Conservation (phyloP, 108 stramenopile genomes). For the Tribonema minus region DNA sequence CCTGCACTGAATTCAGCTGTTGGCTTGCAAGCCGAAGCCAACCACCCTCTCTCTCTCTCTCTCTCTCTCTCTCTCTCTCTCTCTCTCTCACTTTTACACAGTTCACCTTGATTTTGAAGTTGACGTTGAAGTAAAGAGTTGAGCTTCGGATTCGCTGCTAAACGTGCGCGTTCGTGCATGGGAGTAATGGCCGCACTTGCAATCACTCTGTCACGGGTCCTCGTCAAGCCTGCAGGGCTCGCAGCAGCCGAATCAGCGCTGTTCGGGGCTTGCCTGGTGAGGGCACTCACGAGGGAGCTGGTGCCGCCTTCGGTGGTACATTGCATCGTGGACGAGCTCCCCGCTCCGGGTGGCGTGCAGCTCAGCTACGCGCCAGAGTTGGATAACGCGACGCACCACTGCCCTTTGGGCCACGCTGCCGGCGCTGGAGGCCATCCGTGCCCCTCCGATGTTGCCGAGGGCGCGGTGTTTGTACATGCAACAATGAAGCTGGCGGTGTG, state of each 20-base stretch:
- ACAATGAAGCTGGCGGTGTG: not conserved
- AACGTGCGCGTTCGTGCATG: not conserved
- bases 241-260: not conserved
- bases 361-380: not conserved
- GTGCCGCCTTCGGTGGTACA: not conserved
- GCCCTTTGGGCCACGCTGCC: not conserved
- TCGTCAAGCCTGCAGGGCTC: not conserved
- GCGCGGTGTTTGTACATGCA: not conserved
- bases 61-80: no score
- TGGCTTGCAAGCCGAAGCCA: no score
- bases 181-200: not conserved
- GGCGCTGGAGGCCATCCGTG: not conserved
- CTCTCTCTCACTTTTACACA: no score
- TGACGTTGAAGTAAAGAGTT: no score
- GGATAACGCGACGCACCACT: not conserved
- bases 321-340: not conserved
- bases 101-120: no score
- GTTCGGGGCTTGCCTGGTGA: not conserved
- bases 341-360: not conserved
- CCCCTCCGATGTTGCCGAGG: not conserved
- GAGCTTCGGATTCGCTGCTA: not conserved
- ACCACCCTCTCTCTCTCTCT: no score
- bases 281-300: not conserved
- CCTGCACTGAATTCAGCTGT: no score
- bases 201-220: no score